phyloP scores from a whole-genome alignment of 2,329 filamentous ascomycete species.

The Purpureocillium takamizusanense region DNA sequence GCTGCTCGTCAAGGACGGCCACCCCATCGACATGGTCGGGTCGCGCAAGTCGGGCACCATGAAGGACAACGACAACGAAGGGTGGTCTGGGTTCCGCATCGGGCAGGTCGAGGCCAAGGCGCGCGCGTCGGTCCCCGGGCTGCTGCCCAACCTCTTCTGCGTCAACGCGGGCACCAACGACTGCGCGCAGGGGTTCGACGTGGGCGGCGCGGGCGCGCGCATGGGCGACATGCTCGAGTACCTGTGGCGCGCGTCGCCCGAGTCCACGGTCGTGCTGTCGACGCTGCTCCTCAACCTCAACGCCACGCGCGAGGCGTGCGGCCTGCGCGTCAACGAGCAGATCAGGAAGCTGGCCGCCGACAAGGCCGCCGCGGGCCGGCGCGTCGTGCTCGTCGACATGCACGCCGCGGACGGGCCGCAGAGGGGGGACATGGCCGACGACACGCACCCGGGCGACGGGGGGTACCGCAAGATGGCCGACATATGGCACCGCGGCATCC shows the following conservation, averaged over 20 bases:
- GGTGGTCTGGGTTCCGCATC: conserved; percentile 32
- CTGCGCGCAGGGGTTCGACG: conserved; percentile 21
- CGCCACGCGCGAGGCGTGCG: conserved; percentile 15
- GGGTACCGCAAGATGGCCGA: conserved; percentile 33
- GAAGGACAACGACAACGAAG: conserved; percentile 33
- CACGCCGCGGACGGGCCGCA: conserved; percentile 19
- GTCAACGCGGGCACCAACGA: conserved; percentile 37
- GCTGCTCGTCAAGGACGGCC: conserved; percentile 21
- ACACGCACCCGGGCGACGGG: conserved; percentile 26
- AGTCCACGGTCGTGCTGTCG: conserved; percentile 26
- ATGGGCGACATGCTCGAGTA: conserved; percentile 25
- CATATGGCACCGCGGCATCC: conserved; percentile 22
- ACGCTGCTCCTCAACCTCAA: conserved; percentile 25
- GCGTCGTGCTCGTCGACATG: conserved; percentile 32
- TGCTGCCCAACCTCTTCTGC: conserved; percentile 29
- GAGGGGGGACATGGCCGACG: conserved; percentile 24
- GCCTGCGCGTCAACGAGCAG: conserved; percentile 23
- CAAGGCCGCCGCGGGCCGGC: conserved; percentile 17
- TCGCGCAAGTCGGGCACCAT: conserved; percentile 27
- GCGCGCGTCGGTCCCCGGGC: conserved; percentile 16
- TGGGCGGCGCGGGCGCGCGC: conserved; percentile 19
- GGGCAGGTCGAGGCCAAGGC: conserved; percentile 27
- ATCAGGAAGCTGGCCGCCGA: conserved; percentile 16
- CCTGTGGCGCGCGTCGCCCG: conserved; percentile 20
- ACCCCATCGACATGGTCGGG: conserved; percentile 18